Evolutionary conservation across 352 stramenopile genomes (phyloP).

Genomic region (Phytopythium delawarense): DNA sequence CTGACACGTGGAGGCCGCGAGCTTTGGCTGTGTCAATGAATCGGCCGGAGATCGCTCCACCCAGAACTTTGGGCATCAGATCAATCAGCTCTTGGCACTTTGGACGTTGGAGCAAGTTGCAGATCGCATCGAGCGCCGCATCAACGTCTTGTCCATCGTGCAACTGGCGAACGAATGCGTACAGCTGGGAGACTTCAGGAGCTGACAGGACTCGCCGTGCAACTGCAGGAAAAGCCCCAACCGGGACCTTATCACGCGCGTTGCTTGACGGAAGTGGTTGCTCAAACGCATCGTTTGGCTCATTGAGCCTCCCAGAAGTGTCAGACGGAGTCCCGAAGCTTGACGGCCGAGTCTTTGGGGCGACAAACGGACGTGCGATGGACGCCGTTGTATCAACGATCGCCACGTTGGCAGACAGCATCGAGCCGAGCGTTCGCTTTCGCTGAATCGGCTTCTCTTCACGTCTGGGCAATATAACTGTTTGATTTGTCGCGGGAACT

Average conservation of each 20-base stretch:
- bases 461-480: background rate
- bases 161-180: conserved; percentile 56
- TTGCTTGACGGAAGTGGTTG: background rate
- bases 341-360: conserved; percentile 20
- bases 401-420: conserved; percentile 51
- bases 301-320: background rate
- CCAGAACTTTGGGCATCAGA: conserved; percentile 65
- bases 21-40: conserved; percentile 42
- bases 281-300: background rate
- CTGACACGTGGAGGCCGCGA: conserved; percentile 28
- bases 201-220: conserved; percentile 47
- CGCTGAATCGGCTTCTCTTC: conserved; percentile 13
- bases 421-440: conserved; percentile 45
- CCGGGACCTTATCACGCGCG: conserved; percentile 16
- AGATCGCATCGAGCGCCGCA: conserved; percentile 38
- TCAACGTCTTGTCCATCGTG: conserved; percentile 38
- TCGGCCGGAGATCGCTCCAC: conserved; percentile 26
- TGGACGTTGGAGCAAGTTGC: conserved; percentile 37
- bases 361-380: conserved; percentile 57
- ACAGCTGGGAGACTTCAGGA: conserved; percentile 46
- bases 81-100: conserved; percentile 47
- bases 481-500: conserved; percentile 7
- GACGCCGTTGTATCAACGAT: conserved; percentile 69
- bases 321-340: background rate
- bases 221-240: conserved; percentile 42